Base-by-base conservation (phyloP, 495 filamentous ascomycete species). In the Neurospora sp. region DNA sequence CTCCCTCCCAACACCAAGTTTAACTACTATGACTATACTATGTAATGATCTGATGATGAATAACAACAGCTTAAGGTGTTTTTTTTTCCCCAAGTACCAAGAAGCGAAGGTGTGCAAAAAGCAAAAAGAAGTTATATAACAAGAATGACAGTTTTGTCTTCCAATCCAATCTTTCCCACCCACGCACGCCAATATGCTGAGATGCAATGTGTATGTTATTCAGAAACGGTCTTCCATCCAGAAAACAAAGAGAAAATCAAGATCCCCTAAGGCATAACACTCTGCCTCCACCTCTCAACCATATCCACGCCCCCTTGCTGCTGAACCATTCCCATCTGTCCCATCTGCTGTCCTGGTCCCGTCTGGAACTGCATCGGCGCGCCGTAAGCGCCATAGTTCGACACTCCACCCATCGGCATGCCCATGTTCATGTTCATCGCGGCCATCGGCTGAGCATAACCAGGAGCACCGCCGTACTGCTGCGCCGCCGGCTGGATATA, bases 241-340 rank as follows among this genome's bases (percentile, higher is more conserved):
- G 16, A 16, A 42, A 16, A 44, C 0, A 65, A 3, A 44, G 31
- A 14, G 16, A 38, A 31, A 42, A 7, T 18, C 11, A 39, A 39
- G 11, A 4, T 39, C 3, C 4, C 11, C 69, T 22, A 88, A 74
- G 87, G 86, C 85, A 86, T 85, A 69, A 98, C 88, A 76, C 93
- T 92, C 82, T 93, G 90, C 77, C 95, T 88, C 95, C 95, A 98
- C 72, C 91, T 87, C 82, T 98, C 94, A 76, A 98, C 94, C 83
- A 92, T 88, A 70, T 92, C 92, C 77, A 89, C 71, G 61, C 40
- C 86, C 78, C 92, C 91, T 40, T 82, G 84, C n/a, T 85, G 82
- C 46, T 74, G 68, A 2, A 31, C 11, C 53, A 61, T 31, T 16
- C 53, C 53, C 53, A 61, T 53, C n/a, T 20, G 44, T 20, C 44